Percentiles rank a stretch among this genome's conserved stretches.
Conservation (phyloP, 2,329 filamentous ascomycete species). For the Juglanconis oblonga region DNA sequence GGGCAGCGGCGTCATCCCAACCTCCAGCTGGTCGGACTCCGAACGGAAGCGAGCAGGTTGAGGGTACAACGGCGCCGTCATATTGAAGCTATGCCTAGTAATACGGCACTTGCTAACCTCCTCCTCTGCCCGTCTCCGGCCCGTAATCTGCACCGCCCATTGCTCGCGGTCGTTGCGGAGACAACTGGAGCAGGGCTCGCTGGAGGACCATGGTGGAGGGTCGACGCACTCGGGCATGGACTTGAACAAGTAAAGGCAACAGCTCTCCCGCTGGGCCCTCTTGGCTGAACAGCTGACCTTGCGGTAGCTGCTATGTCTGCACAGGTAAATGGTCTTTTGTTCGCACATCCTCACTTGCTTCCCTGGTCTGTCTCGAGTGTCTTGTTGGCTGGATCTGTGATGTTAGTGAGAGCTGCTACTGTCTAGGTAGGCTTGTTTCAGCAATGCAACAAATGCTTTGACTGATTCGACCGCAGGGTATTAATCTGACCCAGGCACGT, state of each 20-base stretch:
- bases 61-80: not conserved
- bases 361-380: not conserved
- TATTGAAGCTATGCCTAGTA: not conserved
- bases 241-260: not conserved
- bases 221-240: not conserved
- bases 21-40: not conserved
- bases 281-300: not conserved
- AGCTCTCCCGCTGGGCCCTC: not conserved
- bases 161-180: not conserved
- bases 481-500: not conserved
- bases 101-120: not conserved
- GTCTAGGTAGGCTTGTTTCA: not conserved
- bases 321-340: not conserved
- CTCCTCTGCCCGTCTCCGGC: too few relatives aligned
- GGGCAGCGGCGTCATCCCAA: too few relatives aligned
- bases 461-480: not conserved
- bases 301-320: not conserved
- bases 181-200: not conserved
- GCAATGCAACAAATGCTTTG: not conserved
- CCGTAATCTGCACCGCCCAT: not conserved
- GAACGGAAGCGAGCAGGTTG: not conserved
- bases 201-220: not conserved
- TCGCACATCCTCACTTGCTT: not conserved
- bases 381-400: not conserved
- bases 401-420: not conserved